A percentile compares a stretch with the other conserved stretches of the same genome.
phyloP scores from a whole-genome alignment of 1,284 basidiomycete genomes.

The Sporisorium sorghi region DNA sequence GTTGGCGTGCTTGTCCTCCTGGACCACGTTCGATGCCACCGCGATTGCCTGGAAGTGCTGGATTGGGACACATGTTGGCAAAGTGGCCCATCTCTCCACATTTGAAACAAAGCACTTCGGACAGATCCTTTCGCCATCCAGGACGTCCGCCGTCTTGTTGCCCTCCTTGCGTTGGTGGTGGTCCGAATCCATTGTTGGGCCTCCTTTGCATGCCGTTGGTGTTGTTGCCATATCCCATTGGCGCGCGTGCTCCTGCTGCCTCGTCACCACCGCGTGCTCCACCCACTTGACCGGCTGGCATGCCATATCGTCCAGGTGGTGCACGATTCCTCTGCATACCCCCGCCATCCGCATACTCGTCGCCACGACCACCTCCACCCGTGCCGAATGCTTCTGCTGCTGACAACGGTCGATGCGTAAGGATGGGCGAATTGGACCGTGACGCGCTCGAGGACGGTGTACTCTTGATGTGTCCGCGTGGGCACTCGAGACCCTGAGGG shows the following conservation, averaged over 20 bases:
- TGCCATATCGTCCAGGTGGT: slow-evolving; percentile 32
- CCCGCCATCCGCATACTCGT: slow-evolving; percentile 30
- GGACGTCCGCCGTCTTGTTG: slow-evolving; percentile 28
- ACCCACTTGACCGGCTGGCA: slow-evolving; percentile 17
- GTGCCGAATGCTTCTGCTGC: slow-evolving; percentile 64
- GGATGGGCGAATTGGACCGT: slow-evolving; percentile 60
- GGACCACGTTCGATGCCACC: slow-evolving; percentile 57
- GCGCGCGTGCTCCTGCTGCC: slow-evolving; percentile 1
- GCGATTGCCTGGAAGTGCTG: slow-evolving; percentile 57
- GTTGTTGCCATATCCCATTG: slow-evolving; percentile 16
- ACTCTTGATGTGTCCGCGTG: slow-evolving; percentile 78
- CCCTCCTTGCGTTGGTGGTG: slow-evolving; percentile 6
- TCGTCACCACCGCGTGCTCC: slow-evolving; percentile 10
- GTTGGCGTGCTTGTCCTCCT: slow-evolving; percentile 32
- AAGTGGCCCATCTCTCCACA: slow-evolving; percentile 67
- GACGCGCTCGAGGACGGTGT: slow-evolving; percentile 62
- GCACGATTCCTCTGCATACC: slow-evolving; percentile 22
- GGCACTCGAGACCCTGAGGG: slow-evolving; percentile 89
- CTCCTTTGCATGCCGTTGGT: slow-evolving; percentile 22
- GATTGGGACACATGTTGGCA: slow-evolving; percentile 66
- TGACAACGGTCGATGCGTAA: slow-evolving; percentile 64
- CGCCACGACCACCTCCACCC: slow-evolving; percentile 21
- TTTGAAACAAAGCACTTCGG: slow-evolving; percentile 66
- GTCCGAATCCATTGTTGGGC: slow-evolving; percentile 17
- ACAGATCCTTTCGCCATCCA: slow-evolving; percentile 56